Evolutionary conservation across 2,329 filamentous ascomycete genomes (phyloP), one percentile per base, ranked within the genome.

Genomic region (Botryosphaeria dothidea): DNA sequence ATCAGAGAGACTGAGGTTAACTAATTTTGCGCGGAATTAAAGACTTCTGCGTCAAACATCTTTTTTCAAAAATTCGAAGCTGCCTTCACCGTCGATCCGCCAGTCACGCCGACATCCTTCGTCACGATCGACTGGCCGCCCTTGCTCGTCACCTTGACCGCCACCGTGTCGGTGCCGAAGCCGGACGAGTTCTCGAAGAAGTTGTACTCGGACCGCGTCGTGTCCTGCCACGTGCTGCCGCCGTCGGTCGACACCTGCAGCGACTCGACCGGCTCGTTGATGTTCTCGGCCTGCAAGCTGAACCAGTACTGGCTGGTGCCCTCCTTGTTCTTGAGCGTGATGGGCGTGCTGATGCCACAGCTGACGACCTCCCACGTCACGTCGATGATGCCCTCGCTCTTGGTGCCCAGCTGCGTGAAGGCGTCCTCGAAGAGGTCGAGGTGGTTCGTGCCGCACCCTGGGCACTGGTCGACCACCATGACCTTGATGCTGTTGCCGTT

Each of bases 241-340:
- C 84, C 82, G 70, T 90, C 84, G 17, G 81, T 86, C 66, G 84
- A 86, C 64, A 90, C 86, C 69, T 90, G 86, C 27, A 90, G 79
- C 68, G 77, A 81, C 61, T 78, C 69, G 38, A 90, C 81, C 13
- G 81, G 80, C 66, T 85, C 79, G 72, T 87, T 88, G 70, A 84
- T 77, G 75, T 90, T 89, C 69, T 88, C 80, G 45, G 89, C 86
- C 74, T 90, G 88, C 81, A 88, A 87, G 54, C 80, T 81, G 77
- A 87, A 86, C 84, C 84, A 86, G 73, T 81, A 81, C 31, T 75
- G 70, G 4, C 81, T 83, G 3, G 82, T 81, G 25, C 83, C 83
- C 25, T 79, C 77, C 72, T 87, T 86, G 76, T 84, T 85, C 73
- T 82, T 81, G 23, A 87, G 77, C 48, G 78, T 69, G 7, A 87